Evolutionary conservation across 139 green algal species (phyloP).

Genomic region (Eudorina sp.): DNA sequence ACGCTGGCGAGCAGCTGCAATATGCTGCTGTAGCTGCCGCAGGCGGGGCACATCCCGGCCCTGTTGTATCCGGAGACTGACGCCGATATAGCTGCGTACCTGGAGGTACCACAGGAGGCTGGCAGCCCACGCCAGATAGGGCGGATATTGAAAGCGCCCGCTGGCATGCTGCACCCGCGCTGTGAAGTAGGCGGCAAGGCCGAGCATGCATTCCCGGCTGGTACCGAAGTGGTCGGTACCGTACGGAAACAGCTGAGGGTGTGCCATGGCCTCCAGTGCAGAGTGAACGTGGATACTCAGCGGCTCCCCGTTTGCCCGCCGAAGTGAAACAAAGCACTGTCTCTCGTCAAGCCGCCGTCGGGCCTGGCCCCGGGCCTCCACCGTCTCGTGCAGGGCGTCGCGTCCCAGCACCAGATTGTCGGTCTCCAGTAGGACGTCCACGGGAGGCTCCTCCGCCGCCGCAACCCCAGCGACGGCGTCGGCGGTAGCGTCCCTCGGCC

Average conservation of each 20-base stretch:
- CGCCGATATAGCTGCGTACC: neutral
- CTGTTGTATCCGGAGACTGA: neutral
- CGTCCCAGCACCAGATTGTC: neutral
- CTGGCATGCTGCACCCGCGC: neutral
- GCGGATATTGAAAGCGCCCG: slow-evolving; percentile 2
- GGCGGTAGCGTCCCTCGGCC: too few relatives aligned
- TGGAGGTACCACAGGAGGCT: slow-evolving; percentile 2
- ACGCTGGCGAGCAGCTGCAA: neutral
- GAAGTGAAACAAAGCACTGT: neutral
- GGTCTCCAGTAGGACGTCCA: neutral
- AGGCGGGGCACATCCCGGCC: neutral
- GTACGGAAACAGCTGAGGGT: neutral
- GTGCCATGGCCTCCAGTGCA: neutral
- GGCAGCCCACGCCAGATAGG: slow-evolving; percentile 1
- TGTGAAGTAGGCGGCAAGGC: slow-evolving; percentile 9
- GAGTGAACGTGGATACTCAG: neutral
- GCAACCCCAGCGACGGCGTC: too few relatives aligned
- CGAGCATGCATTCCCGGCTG: neutral
- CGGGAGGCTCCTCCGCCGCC: neutral
- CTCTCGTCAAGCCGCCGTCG: neutral
- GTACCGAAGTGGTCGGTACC: neutral
- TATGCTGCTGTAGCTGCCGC: neutral
- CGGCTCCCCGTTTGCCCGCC: neutral
- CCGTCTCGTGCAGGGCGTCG: neutral
- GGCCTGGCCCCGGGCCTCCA: neutral